These are phyloP conservation scores for Amanita inopinata DNA, from an alignment of 768 basidiomycete genomes.

Conservation along the genomic window DNA sequence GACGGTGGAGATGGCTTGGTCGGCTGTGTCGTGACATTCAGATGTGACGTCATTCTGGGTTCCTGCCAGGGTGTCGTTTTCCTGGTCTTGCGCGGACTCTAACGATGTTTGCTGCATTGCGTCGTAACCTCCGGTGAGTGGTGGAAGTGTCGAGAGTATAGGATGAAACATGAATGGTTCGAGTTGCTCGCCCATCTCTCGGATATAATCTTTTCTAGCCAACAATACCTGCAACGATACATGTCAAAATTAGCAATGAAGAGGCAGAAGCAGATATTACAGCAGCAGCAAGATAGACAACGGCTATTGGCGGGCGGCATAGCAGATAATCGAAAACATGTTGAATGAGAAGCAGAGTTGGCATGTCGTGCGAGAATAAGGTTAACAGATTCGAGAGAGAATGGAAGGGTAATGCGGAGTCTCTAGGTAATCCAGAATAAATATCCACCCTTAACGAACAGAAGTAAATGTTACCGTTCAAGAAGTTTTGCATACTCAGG, in stretches of 20 bases:
- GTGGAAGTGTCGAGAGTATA: conserved; percentile 53
- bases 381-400: conserved; percentile 87
- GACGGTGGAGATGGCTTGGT: no score
- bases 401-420: conserved; percentile 77
- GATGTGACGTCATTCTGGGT: no score
- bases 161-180: conserved; percentile 83
- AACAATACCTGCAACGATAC: conserved; percentile 52
- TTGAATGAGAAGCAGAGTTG: conserved; percentile 82
- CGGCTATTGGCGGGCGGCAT: conserved; percentile 68
- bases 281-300: conserved; percentile 76
- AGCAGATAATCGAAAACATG: conserved; percentile 88
- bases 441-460: not conserved
- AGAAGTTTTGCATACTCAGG: conserved; percentile 59
- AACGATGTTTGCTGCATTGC: conserved; percentile 5
- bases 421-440: conserved; percentile 27
- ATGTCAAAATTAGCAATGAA: not conserved
- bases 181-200: conserved; percentile 50
- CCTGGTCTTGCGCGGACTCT: not conserved
- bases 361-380: conserved; percentile 86
- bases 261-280: conserved; percentile 27
- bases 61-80: no score
- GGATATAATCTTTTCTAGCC: conserved; percentile 58
- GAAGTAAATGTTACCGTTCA: conserved; percentile 40
- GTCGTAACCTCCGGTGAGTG: conserved; percentile 36
- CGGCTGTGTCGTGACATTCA: no score